These are phyloP conservation scores for Chrysosporium keratinophilum DNA, from an alignment of 2,329 filamentous ascomycete genomes.

Conservation along the genomic window DNA sequence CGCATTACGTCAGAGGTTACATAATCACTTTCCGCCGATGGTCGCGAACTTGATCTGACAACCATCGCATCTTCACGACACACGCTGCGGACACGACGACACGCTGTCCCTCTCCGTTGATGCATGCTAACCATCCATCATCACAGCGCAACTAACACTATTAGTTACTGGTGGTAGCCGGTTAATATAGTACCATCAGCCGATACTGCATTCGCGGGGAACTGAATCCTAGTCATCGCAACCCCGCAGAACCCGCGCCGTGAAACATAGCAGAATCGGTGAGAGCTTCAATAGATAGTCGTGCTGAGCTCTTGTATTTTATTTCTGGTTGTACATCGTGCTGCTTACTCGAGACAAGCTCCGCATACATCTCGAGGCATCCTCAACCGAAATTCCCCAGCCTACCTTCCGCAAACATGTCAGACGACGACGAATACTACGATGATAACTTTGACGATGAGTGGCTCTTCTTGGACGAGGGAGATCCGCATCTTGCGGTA, in stretches of 20 bases:
- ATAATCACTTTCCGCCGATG: too few species aligned
- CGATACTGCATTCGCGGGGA: neutral
- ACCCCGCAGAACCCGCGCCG: neutral
- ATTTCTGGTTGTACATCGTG: neutral
- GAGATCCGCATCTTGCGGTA: constrained; percentile 10
- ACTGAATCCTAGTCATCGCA: neutral
- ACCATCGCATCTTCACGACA: too few species aligned
- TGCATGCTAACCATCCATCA: too few species aligned
- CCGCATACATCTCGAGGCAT: neutral
- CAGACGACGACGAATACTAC: constrained; percentile 19
- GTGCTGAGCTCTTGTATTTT: neutral
- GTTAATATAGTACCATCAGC: neutral
- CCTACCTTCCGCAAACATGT: constrained; percentile 14
- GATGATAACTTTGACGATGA: constrained; percentile 14
- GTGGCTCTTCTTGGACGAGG: constrained; percentile 14
- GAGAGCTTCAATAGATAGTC: neutral
- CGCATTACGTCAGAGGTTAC: too few species aligned
- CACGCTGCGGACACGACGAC: too few species aligned
- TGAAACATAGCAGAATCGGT: neutral
- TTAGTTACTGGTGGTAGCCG: too few species aligned
- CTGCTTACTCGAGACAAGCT: neutral
- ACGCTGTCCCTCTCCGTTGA: too few species aligned
- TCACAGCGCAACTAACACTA: too few species aligned
- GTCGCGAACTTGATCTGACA: too few species aligned
- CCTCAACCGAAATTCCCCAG: neutral